Conservation (phyloP, 2,329 filamentous ascomycete species). For the Fusarium veterinarium region DNA sequence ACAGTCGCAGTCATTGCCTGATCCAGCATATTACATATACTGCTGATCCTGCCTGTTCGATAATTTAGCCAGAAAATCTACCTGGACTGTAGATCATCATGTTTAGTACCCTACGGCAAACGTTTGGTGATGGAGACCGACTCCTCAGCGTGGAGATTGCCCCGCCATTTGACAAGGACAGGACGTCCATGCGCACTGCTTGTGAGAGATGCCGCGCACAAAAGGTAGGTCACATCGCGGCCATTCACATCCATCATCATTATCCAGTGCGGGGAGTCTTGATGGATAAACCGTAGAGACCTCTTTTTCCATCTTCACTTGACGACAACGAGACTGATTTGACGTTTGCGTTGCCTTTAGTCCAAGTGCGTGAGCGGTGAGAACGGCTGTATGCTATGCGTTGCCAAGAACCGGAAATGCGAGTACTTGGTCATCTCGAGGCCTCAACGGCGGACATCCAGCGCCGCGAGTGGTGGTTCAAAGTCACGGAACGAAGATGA, state of each 20-base stretch:
- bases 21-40: neutral
- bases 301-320: neutral
- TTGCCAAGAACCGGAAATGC: neutral
- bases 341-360: neutral
- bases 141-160: neutral
- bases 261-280: neutral
- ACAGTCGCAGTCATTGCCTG: neutral
- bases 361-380: neutral
- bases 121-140: neutral
- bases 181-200: neutral
- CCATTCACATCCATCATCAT: neutral
- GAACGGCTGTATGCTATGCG: neutral
- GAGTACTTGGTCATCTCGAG: neutral
- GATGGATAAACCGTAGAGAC: neutral
- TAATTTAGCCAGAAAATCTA: neutral
- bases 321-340: neutral
- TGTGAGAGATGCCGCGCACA: neutral
- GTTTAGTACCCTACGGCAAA: neutral
- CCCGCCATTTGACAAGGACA: neutral
- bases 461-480: neutral
- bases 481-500: neutral
- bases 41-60: neutral
- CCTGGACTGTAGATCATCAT: neutral
- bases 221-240: neutral
- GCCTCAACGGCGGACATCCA: neutral